Conservation (phyloP, 2,329 filamentous ascomycete species). For the Curvularia spicifera region DNA sequence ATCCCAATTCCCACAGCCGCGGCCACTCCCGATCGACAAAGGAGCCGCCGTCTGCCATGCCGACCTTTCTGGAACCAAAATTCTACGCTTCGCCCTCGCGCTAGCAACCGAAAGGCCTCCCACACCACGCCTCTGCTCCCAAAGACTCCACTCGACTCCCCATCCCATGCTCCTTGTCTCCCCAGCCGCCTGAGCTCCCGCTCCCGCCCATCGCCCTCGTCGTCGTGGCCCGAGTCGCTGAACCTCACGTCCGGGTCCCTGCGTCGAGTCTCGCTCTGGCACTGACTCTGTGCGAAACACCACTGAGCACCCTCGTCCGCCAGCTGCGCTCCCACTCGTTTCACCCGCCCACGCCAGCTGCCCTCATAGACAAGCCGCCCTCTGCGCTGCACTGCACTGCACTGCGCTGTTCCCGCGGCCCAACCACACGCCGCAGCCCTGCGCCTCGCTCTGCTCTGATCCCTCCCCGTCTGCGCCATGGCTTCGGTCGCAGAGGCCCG, state of each 20-base stretch:
- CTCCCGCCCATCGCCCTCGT: no score
- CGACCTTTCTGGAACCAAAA: conserved; percentile 19
- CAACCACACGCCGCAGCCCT: conserved; percentile 18
- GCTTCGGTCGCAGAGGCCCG: conserved; percentile 54
- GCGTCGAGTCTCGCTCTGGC: conserved; percentile 11
- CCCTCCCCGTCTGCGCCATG: conserved; percentile 41
- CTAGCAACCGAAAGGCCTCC: conserved; percentile 17
- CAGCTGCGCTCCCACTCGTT: conserved; percentile 1
- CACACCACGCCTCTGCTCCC: neutral
- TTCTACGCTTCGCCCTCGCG: conserved; percentile 20
- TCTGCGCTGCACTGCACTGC: no score
- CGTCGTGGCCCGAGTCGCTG: neutral
- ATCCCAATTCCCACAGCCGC: conserved; percentile 9
- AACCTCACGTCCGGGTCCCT: conserved; percentile 13
- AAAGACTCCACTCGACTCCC: neutral
- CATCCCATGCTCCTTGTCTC: neutral
- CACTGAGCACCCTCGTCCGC: conserved; percentile 1
- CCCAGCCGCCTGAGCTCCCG: neutral
- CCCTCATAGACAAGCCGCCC: conserved; percentile 2
- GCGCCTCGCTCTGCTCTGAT: conserved; percentile 15
- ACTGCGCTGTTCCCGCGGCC: conserved; percentile 18
- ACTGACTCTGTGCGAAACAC: conserved; percentile 11
- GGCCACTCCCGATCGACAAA: conserved; percentile 25
- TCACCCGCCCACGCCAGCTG: neutral
- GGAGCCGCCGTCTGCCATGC: conserved; percentile 16